Base-by-base conservation (phyloP, 345 rosid species). In the Aquilaria sinensis region DNA sequence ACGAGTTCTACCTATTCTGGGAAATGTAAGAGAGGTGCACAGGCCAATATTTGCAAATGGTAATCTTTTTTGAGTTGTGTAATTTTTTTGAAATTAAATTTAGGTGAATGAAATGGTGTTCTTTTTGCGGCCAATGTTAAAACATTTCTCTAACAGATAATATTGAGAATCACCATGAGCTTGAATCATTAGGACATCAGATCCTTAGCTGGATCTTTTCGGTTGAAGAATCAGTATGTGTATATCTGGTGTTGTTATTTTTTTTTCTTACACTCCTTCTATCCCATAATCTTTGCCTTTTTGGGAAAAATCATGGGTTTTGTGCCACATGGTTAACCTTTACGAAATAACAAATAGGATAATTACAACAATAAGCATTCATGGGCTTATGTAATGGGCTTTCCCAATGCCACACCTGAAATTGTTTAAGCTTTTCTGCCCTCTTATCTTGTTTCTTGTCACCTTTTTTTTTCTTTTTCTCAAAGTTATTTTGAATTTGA, bases 31-130 rank as follows among this genome's bases (percentile, higher is more conserved):
- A 66, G 98, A 93, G 79, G 66, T 74, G 63, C 89, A 90, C 64
- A 83, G 94, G 66, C 87, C 97, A 55, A 88, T 93, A 72, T 90
- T 90, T 83, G 97, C 98, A 66, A 86, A 86, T 73, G 98, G 98
- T 93, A 83, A 57, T 57, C 33, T 63, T 23, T 9, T 4, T 9
- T 53, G 4, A 23, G 29, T 14, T 43, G 50, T 12, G 16, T 41
- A 29, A 2, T 16, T 51, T 3, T 9, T 6, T 23, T 10, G 45
- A 52, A 30, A 6, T 52, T 51, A 52, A 51, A n/a, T 62, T 50
- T 61, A 11, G 29, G 51, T 29, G 47, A 68, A 55, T 66, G 59
- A 56, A 52, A 56, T 62, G 60, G 47, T 23, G 23, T 23, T 23
- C 51, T 57, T 58, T 37, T 3, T 37, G 5, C 43, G 7, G 8